Evolutionary conservation across 2,329 filamentous ascomycete genomes (phyloP), one percentile per base, ranked within the genome.

Genomic region (Fusarium nisikadoi): DNA sequence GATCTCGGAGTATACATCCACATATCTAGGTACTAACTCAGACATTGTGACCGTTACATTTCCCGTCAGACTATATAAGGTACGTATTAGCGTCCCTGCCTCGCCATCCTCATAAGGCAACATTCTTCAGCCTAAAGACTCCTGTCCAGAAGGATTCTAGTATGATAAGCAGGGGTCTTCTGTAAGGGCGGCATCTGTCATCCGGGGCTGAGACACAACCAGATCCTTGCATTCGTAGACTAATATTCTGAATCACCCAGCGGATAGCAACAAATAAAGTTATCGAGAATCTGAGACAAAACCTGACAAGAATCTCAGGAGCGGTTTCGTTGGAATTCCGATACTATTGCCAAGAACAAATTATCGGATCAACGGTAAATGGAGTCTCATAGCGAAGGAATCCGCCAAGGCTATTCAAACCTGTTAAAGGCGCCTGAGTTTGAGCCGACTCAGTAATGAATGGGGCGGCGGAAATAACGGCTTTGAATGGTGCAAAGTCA

Each of bases 381-480:
- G 61, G 63, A 45, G 61, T 31, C 38, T 17, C 35, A 36, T 43
- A 38, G 42, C 49, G 47, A 49, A 47, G 35, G 50, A 27, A 50
- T 62, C 42, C 50, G 64, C 65, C 65, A 63, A 68, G 65, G 29
- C 43, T 33, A 38, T 55, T 65, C 54, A 38, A 46, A 41, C 27
- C 23, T 58, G 59, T 65, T 56, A 35, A 49, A 49, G 69, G 65
- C 69, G 69, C 57, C 42, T 66, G 31, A 29, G 52, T 73, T 72
- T 45, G 27, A 72, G 56, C 47, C 58, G 57, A 65, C 36, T 6
- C 43, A 43, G 64, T 43, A 68, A 46, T 62, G 39, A 65, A 38
- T 23, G 17, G 29, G 39, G n/a, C 50, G 27, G 55, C 50, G 27
- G 55, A 49, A 59, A 54, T 25, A 71, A 63, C 57, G 57, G 66